Percentiles rank a stretch among this genome's conserved stretches.
phyloP scores from a whole-genome alignment of 805 yeast genomes.

The Metschnikowia vanudenii region DNA sequence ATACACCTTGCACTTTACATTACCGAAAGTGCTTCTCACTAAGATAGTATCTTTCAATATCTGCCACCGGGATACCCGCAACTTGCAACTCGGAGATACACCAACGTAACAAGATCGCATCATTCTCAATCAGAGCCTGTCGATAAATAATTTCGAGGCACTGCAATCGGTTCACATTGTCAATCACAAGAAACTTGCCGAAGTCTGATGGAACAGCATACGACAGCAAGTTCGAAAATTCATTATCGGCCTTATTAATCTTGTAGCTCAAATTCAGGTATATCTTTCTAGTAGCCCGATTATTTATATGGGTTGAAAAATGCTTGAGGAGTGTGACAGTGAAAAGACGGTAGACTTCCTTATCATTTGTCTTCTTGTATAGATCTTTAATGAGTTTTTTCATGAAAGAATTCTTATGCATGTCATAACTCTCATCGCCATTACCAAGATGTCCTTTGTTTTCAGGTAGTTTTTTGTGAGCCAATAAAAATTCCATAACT shows the following conservation, averaged over 20 bases:
- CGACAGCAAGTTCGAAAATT: conserved; percentile 19
- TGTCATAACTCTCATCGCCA: not conserved
- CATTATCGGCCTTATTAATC: conserved; percentile 7
- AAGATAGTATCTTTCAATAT: conserved; percentile 7
- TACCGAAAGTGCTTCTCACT: not conserved
- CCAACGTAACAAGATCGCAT: conserved; percentile 28
- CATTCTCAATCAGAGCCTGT: conserved; percentile 26
- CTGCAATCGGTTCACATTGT: conserved; percentile 15
- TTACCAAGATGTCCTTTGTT: not conserved
- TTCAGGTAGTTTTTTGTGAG: not conserved
- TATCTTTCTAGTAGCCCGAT: conserved; percentile 22
- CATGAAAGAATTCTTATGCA: conserved; percentile 3
- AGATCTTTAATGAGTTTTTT: conserved; percentile 3
- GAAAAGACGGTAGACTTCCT: conserved; percentile 12
- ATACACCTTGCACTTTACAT: not conserved
- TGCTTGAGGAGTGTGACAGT: conserved; percentile 21
- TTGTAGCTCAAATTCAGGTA: conserved; percentile 14
- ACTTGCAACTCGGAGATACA: conserved; percentile 29
- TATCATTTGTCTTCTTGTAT: conserved; percentile 1
- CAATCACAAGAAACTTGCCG: conserved; percentile 18
- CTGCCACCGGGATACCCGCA: conserved; percentile 23
- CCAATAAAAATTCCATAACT: conserved; percentile 19
- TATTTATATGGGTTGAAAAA: conserved; percentile 20
- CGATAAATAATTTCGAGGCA: conserved; percentile 24
- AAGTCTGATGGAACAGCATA: conserved; percentile 22